Base-by-base conservation (phyloP, 225 moss, liverwort and hornwort genomes). In the Marchantia paleacea region DNA sequence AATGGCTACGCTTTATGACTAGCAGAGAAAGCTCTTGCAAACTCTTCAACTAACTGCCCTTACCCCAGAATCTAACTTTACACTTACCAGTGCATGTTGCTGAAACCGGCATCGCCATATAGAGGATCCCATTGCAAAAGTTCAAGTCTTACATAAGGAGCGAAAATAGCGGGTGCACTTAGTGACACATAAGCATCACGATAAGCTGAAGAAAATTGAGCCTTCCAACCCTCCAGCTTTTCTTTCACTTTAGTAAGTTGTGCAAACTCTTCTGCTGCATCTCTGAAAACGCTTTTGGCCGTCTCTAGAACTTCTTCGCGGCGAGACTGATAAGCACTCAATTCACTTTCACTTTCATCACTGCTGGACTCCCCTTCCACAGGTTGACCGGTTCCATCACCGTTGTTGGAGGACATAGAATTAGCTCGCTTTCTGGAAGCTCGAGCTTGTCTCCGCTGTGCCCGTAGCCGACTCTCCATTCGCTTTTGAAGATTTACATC, bases 51-150 rank as follows among this genome's bases (percentile, higher is more conserved):
- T 48, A 16, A 19, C 13, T 16, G 47, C 10, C 19, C 24, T 63
- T 63, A 19, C 70, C 47, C 47, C 19, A 47, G 48, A 70, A 48
- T 16, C 19, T 18, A 68, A 68, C 10, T 6, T 26, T 51, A 4
- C n/a, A 58, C 82, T 79, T 80, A 90, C 97, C 97, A 97, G 49
- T 88, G 81, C 97, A 97, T 97, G 78, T 86, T 91, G 82, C 88
- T 90, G 85, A 99, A 95, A 60, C 94, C 92, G 52, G 88, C 86
- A 86, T 91, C 91, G 53, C 90, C 90, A 84, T 92, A 91, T 0
- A 99, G 91, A 48, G 99, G 99, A 81, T 99, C 99, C 99, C 99
- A 99, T 55, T 90, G 89, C 80, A 99, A 82, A 81, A 99, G 99
- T 82, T 99, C 99, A 73, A 99, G 80, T 54, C 99, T 92, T 72